Percentiles rank a stretch among this genome's conserved stretches.
Conservation (phyloP, 768 basidiomycete genomes). For the Xerocomellus intermedius region DNA sequence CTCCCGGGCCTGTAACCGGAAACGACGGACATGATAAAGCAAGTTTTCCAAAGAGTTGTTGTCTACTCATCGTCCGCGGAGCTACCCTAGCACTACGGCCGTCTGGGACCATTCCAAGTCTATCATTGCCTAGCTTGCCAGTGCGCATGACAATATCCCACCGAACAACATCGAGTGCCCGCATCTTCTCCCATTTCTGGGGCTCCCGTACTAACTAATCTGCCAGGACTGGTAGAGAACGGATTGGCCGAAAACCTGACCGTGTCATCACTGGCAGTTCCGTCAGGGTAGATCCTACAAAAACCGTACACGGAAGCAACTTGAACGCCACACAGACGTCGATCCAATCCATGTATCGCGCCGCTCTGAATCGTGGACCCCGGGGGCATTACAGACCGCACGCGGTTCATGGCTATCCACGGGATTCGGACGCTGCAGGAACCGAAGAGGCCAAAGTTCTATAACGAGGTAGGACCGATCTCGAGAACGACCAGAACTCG, state of each 20-base stretch:
- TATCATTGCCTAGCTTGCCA: too few relatives aligned
- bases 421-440: background rate
- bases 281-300: too few relatives aligned
- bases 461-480: background rate
- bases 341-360: background rate
- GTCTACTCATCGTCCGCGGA: background rate
- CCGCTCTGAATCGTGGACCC: background rate
- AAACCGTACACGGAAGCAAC: background rate
- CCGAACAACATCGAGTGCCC: too few relatives aligned
- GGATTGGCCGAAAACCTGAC: too few relatives aligned
- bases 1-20: background rate
- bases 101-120: too few relatives aligned
- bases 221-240: too few relatives aligned
- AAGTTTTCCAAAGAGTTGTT: background rate
- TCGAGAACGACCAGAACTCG: background rate
- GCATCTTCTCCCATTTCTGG: too few relatives aligned
- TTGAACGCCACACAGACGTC: background rate
- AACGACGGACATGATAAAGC: background rate
- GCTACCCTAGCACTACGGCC: too few relatives aligned
- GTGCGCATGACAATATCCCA: too few relatives aligned
- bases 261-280: too few relatives aligned
- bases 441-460: background rate
- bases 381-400: background rate
- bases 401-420: background rate
- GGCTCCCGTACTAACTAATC: too few relatives aligned